Base-by-base conservation (phyloP, 2,329 filamentous ascomycete species). In the Colletotrichum tanaceti region DNA sequence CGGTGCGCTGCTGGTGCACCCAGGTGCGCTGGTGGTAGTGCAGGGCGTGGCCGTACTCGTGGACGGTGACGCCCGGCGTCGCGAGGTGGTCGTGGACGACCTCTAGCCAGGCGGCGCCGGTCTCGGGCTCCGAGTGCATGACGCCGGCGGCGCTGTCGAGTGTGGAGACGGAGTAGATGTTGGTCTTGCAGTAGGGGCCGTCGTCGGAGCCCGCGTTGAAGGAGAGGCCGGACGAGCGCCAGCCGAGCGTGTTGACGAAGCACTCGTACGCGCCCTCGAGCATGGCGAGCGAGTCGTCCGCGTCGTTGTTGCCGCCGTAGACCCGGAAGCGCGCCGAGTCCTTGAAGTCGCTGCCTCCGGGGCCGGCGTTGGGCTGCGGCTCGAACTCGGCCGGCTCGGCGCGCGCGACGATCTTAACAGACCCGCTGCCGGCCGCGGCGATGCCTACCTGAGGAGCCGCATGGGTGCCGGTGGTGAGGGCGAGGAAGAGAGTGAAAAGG, bases 1-100 rank as follows among this genome's bases (percentile, higher is more conserved):
- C 83, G 0, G 83, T 85, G 2, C 77, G 76, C 1, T 71, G 73
- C 66, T 85, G 83, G 60, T 83, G 74, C 3, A 85, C 78, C 82
- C 82, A 83, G 10, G 77, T 77, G 5, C 76, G 73, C 66, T 81
- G 80, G 18, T 80, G 77, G 64, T 84, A 85, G 20, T 83, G 82
- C 68, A 86, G 73, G 0, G 77, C 83, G 70, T 86, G 84, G 0
- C 83, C 84, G 58, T 79, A 86, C 72, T 86, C 84, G 65, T 86
- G 84, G 5, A 85, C 81, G 0, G 80, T 80, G n/a, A 85, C 78
- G 2, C 74, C 74, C 0, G 82, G 78, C 0, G 73, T 74, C 1
- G 76, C 75, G 41, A 85, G 74, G 65, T 79, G 83, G 20, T 75
- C 66, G 14, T 77, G 72, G 4, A 81, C 76, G 3, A 86, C 81